Evolutionary conservation across 1,284 basidiomycete genomes (phyloP).

Genomic region (Sanghuangporus weigelae): DNA sequence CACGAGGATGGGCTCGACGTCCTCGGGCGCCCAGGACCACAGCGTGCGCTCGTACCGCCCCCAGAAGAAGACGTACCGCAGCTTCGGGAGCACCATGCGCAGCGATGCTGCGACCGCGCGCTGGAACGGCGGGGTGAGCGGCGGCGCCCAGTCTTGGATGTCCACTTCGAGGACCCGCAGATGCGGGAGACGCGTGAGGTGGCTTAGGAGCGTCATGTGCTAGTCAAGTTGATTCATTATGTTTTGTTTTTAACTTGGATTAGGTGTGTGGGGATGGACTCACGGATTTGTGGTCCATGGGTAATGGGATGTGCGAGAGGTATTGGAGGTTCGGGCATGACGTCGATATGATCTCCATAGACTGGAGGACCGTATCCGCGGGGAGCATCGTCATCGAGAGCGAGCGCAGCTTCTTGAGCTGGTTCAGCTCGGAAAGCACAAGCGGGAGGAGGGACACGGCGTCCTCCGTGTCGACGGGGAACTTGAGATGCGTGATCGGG

Average conservation of each 20-base stretch:
- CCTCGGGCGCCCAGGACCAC: conserved; percentile 11
- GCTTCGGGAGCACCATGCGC: conserved; percentile 7
- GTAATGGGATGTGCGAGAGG: conserved; percentile 9
- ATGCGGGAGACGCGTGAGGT: conserved; percentile 5
- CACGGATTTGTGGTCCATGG: conserved; percentile 9
- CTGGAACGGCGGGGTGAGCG: background rate
- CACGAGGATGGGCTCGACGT: conserved; percentile 9
- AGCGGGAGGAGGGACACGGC: conserved; percentile 11
- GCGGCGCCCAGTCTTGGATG: conserved; percentile 14
- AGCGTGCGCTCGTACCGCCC: conserved; percentile 4
- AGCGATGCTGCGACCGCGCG: conserved; percentile 12
- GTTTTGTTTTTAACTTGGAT: background rate
- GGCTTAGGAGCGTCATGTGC: conserved; percentile 6
- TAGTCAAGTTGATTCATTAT: background rate
- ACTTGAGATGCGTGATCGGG: conserved; percentile 15
- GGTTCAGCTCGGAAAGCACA: conserved; percentile 7
- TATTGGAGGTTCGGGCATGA: conserved; percentile 16
- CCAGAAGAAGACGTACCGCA: conserved; percentile 10
- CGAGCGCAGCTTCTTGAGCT: conserved; percentile 7
- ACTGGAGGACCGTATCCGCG: background rate
- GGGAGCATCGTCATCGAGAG: conserved; percentile 9
- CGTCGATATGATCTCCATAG: background rate
- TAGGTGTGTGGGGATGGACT: background rate
- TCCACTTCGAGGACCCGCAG: conserved; percentile 13
- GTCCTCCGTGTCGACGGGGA: conserved; percentile 12